Base-by-base conservation (phyloP, 2,329 filamentous ascomycete species). In the Fusarium bulbicola region DNA sequence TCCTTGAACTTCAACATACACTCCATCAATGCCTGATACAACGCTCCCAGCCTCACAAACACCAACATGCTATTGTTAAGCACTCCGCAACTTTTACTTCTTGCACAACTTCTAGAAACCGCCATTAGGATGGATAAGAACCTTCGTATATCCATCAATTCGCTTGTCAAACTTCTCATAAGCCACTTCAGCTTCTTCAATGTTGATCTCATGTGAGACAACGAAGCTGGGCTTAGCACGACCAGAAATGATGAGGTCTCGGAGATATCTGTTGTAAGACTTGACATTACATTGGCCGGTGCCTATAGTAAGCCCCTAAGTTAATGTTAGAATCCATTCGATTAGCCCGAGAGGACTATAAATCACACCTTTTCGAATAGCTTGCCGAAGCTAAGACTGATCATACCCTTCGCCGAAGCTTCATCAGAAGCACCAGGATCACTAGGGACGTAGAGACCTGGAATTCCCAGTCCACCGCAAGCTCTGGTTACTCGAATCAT, bases 271-370 rank as follows among this genome's bases (percentile, higher is more conserved):
- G 77, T 92, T 92, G 80, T 92, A 92, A 2, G 87, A 83, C 80
- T 92, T 92, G 73, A 92, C 90, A 70, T 92, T 92, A 81, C 90
- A 92, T 77, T 92, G 89, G 1, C 90, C 89, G 7, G 88, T 90
- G 15, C 88, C 87, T 6, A 92, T 81, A 5, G 85, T 85, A 10
- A 92, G 82, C 4, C 90, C 89, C 87, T 90, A 21, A 32, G 1
- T 11, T 3, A 14, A 20, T 5, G 34, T 66, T 50, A 59, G 47
- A 16, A 54, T 24, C 30, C 39, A 2, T 28, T 40, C 6, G 6
- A 20, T 21, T 8, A 3, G 8, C 18, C 6, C 6, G 26, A 47
- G 45, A 30, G 45, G 9, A 47, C 6, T 8, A 30, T 28, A 47
- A 21, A 5, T 26, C 34, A 15, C 20, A 46, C 89, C 85, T 92